Conservation (phyloP, 805 yeast genomes). For the Yarrowia yakushimensis region DNA sequence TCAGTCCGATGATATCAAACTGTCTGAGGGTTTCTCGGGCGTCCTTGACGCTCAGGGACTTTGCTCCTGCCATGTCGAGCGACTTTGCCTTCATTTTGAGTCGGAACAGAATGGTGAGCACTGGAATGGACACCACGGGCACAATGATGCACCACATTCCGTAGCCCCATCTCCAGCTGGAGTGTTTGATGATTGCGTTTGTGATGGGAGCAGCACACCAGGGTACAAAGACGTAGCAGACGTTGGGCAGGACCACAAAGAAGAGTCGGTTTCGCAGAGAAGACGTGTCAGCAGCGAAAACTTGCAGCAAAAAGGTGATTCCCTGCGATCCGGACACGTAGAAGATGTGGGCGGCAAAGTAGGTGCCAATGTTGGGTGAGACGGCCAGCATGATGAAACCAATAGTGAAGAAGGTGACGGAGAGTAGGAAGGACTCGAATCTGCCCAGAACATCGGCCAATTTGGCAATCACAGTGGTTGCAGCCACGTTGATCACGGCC, state of each 20-base stretch:
- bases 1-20: conserved; percentile 60
- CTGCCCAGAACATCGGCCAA: conserved; percentile 44
- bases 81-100: background rate
- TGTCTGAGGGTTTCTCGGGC: conserved; percentile 47
- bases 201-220: conserved; percentile 40
- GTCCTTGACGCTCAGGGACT: background rate
- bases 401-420: conserved; percentile 36
- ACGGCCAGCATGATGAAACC: conserved; percentile 42
- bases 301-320: conserved; percentile 39
- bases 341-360: conserved; percentile 4
- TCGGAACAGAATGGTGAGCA: background rate
- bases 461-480: conserved; percentile 43
- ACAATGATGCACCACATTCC: conserved; percentile 48
- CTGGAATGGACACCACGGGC: conserved; percentile 36
- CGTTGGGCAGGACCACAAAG: conserved; percentile 38
- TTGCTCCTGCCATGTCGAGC: background rate
- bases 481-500: conserved; percentile 41
- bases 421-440: conserved; percentile 40
- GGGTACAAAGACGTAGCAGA: conserved; percentile 43
- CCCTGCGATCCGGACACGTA: conserved; percentile 41
- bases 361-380: conserved; percentile 38
- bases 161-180: conserved; percentile 53
- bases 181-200: conserved; percentile 33
- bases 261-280: conserved; percentile 43
- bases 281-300: conserved; percentile 40